Percentiles rank a stretch among this genome's conserved stretches.
These are phyloP conservation scores for Panaeolus papilionaceus DNA, from an alignment of 768 basidiomycete genomes.

Conservation along the genomic window DNA sequence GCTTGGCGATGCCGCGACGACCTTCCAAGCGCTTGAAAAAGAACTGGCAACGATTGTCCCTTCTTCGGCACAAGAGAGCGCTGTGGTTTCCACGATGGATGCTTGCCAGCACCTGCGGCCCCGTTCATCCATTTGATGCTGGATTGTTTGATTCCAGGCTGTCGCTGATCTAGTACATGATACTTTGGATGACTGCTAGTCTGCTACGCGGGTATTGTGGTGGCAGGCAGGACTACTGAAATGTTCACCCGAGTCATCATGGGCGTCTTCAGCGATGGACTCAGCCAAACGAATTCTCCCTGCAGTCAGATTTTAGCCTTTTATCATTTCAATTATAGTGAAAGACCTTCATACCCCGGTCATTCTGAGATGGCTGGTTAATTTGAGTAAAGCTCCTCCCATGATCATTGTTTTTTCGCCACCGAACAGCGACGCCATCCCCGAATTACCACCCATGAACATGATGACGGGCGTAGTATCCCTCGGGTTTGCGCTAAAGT, in stretches of 20 bases:
- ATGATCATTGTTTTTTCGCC: not conserved
- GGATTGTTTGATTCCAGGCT: not conserved
- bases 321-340: too few species aligned
- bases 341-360: too few species aligned
- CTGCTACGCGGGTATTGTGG: conserved; percentile 21
- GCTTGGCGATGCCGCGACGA: not conserved
- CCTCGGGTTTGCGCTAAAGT: too few species aligned
- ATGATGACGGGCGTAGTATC: too few species aligned
- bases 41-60: conserved; percentile 14
- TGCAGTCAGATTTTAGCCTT: not conserved
- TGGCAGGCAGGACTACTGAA: conserved; percentile 23
- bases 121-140: conserved; percentile 17
- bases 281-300: too few species aligned
- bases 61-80: not conserved
- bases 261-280: conserved; percentile 12
- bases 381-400: not conserved
- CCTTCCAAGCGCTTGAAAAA: conserved; percentile 18
- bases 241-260: conserved; percentile 21
- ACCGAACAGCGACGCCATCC: too few species aligned
- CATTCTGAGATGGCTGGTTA: not conserved
- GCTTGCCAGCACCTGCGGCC: conserved; percentile 21
- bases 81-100: conserved; percentile 17
- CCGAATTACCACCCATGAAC: too few species aligned
- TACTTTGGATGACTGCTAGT: conserved; percentile 16
- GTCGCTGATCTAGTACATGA: conserved; percentile 18